Evolutionary conservation across 2,329 filamentous ascomycete genomes (phyloP), one percentile per base, ranked within the genome.

Genomic region (Calonectria pteridis): DNA sequence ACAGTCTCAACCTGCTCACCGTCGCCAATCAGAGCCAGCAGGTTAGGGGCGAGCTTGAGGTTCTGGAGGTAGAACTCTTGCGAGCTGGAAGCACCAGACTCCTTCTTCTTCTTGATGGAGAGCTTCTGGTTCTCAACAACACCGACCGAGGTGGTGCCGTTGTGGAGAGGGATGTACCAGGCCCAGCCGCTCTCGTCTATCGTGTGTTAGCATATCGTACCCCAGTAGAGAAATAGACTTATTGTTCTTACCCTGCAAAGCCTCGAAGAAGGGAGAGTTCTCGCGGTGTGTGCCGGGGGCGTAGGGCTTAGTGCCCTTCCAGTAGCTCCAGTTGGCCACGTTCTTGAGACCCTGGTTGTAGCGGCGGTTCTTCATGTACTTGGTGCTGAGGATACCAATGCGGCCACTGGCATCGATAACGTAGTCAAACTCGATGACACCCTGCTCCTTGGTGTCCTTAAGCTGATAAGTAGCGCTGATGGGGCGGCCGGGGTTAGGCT

Each of bases 141-240:
- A 16, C 87, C 87, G 0, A 88, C 83, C 0, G 87, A 88, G 3
- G 74, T 67, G 3, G 83, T 88, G 16, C 84, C 86, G 73, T 89
- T 81, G 77, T 89, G 87, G 1, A 90, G 79, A 0, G 88, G 88
- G 67, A 90, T 89, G 62, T 82, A 81, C 88, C 88, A 90, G 18
- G 73, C 79, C 88, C 88, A 90, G 16, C 88, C 88, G 71, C 86
- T 89, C 2, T 69, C 83, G 77, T 89, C 87, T 81, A 29, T 14
- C 7, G 1, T 7, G 26, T 40, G 64, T 72, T 33, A 68, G 70
- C 26, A 16, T 11, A 23, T 20, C 7, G 6, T 23, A n/a, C 28
- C 16, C n/a, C n/a, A 9, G 6, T 2, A 33, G 46, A n/a, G n/a
- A 5, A n/a, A 10, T 26, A 46, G 29, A 16, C 14, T 6, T 1